A percentile compares a stretch with the other conserved stretches of the same genome.
Conservation (phyloP, 345 rosid species). For the Turnera subulata region DNA sequence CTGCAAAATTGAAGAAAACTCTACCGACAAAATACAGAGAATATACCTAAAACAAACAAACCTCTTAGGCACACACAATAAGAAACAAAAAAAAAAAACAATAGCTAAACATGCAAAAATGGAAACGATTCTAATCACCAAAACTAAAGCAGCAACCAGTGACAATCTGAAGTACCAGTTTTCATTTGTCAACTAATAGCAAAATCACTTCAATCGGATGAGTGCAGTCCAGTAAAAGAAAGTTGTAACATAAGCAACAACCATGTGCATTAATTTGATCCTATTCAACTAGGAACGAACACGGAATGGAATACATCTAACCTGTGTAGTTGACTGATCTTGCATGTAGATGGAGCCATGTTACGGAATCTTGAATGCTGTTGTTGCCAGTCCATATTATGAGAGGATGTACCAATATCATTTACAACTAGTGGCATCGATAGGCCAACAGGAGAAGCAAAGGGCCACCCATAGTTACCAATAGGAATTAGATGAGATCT, state of each 20-base stretch:
- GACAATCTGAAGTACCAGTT: too few relatives aligned
- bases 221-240: too few relatives aligned
- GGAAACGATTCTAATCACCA: too few relatives aligned
- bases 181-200: too few relatives aligned
- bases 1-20: too few relatives aligned
- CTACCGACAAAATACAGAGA: background rate
- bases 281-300: too few relatives aligned
- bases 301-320: constrained; percentile 16
- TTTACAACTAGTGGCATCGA: constrained; percentile 23
- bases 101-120: too few relatives aligned
- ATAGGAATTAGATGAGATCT: constrained; percentile 25
- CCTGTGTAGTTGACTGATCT: constrained; percentile 36
- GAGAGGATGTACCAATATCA: constrained; percentile 7
- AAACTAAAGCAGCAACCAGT: too few relatives aligned
- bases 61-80: too few relatives aligned
- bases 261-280: background rate
- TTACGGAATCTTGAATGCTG: constrained; percentile 28
- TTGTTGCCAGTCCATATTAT: constrained; percentile 29
- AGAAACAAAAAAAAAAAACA: too few relatives aligned
- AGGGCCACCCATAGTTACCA: constrained; percentile 26
- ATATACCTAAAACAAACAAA: background rate
- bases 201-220: too few relatives aligned
- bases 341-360: constrained; percentile 24
- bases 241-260: too few relatives aligned
- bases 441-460: constrained; percentile 28